phyloP scores from a whole-genome alignment of 495 filamentous ascomycete species.

The Penicillium fimorum region DNA sequence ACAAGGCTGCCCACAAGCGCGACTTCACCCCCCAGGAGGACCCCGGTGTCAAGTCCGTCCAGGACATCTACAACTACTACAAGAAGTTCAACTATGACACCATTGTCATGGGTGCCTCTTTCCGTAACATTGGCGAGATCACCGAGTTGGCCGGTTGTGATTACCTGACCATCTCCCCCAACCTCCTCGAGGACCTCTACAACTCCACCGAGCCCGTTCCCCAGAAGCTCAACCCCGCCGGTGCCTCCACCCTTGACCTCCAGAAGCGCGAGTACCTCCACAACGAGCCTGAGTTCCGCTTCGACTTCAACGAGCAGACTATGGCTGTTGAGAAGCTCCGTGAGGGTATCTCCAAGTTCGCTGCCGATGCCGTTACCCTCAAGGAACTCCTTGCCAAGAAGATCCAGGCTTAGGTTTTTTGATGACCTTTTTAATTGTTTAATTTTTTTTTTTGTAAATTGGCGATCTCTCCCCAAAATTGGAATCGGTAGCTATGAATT shows the following conservation, averaged over 20 bases:
- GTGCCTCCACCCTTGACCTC: slow-evolving; percentile 67
- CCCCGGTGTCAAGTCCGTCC: slow-evolving; percentile 93
- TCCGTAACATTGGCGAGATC: slow-evolving; percentile 94
- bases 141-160: slow-evolving; percentile 97
- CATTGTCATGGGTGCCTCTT: slow-evolving; percentile 99
- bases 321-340: slow-evolving; percentile 99
- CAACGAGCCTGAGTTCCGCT: slow-evolving; percentile 89
- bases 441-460: slow-evolving; percentile 32
- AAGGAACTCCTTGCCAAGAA: slow-evolving; percentile 89
- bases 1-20: slow-evolving; percentile 94
- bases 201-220: slow-evolving; percentile 76
- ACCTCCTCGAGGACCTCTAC: slow-evolving; percentile 88
- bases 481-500: slow-evolving; percentile 45
- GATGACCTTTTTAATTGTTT: slow-evolving; percentile 23
- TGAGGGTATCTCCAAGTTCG: slow-evolving; percentile 98
- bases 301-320: slow-evolving; percentile 98
- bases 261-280: slow-evolving; percentile 87
- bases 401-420: slow-evolving; percentile 56
- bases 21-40: slow-evolving; percentile 85
- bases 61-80: slow-evolving; percentile 99
- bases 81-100: slow-evolving; percentile 99
- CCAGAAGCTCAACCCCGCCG: slow-evolving; percentile 82
- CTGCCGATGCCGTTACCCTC: slow-evolving; percentile 89
- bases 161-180: slow-evolving; percentile 97
- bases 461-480: slow-evolving; percentile 30